Evolutionary conservation across 1,284 basidiomycete species (phyloP), one percentile per base, ranked within the genome.

Genomic region (Abortiporus biennis): DNA sequence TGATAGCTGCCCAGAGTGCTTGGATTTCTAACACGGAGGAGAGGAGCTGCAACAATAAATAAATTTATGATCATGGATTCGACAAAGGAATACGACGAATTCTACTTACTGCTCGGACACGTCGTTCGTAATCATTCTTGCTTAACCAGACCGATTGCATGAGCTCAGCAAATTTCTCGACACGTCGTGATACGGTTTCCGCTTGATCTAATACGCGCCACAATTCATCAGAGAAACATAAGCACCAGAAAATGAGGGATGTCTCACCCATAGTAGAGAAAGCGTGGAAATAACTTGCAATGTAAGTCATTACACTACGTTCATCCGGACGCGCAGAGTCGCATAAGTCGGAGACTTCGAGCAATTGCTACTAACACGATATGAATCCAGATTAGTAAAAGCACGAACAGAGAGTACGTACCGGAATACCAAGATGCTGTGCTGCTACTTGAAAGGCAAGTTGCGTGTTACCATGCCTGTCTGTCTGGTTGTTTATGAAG

Each of bases 301-400:
- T 82, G 53, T 94, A 95, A 2, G 90, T 94, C 92, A 94, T 94
- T 20, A 95, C 88, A 63, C 89, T 93, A 35, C 92, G 81, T 63
- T 99, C 95, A 61, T 99, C 95, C 0, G 95, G 95, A 43, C 78
- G 80, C 17, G 72, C 70, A 0, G 84, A 78, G 55, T 95, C 92
- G 56, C 92, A 96, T n/a, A 99, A 64, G 70, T 99, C 95, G 45
- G 92, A 86, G 0, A 99, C 94, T 68, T 99, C 95, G 22, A 99
- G 76, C 13, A 99, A 69, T 82, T 92, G 91, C 85, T 95, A 15
- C 2, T 4, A n/a, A n/a, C n/a, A n/a, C n/a, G n/a, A 22, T 9
- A 9, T 42, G 16, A 40, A 25, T 24, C 4, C 17, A 36, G 17
- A 36, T 25, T 13, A 31, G 40, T 34, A 39, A 6, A 49, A 31